Percentiles rank a stretch among this genome's conserved stretches.
Evolutionary conservation across 176 grass and related monocot species (phyloP).

Genomic region (Oryza officinalis): DNA sequence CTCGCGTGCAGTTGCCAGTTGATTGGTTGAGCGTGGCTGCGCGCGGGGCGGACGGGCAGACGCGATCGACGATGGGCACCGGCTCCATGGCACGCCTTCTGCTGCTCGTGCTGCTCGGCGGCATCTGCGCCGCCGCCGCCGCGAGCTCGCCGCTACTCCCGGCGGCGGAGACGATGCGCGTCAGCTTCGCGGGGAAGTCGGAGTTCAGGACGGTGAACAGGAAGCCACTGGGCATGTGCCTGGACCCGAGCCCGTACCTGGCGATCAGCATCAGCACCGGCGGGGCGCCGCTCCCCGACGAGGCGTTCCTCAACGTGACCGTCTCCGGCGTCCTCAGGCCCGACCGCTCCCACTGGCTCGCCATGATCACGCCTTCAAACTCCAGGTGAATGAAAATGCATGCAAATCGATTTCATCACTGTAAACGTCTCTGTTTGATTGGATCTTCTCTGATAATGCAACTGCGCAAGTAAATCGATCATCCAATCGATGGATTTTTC

Average conservation of each 20-base stretch:
- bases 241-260: constrained; percentile 46
- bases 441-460: background rate
- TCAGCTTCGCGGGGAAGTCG: constrained; percentile 53
- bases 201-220: constrained; percentile 81
- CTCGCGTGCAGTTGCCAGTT: background rate
- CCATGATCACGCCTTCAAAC: constrained; percentile 88
- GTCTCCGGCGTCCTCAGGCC: constrained; percentile 54
- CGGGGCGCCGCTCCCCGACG: constrained; percentile 48
- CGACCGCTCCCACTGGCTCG: constrained; percentile 58
- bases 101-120: background rate
- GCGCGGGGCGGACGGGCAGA: background rate
- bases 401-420: no score
- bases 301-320: constrained; percentile 61
- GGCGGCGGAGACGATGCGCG: constrained; percentile 33
- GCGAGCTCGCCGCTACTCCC: background rate
- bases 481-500: no score
- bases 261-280: constrained; percentile 40
- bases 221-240: constrained; percentile 53
- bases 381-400: constrained; percentile 38
- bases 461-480: no score
- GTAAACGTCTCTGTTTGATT: background rate
- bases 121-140: background rate
- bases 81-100: background rate
- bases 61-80: background rate
- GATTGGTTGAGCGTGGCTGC: background rate